phyloP scores from a whole-genome alignment of 495 filamentous ascomycete species.

The Arthonia radiata region DNA sequence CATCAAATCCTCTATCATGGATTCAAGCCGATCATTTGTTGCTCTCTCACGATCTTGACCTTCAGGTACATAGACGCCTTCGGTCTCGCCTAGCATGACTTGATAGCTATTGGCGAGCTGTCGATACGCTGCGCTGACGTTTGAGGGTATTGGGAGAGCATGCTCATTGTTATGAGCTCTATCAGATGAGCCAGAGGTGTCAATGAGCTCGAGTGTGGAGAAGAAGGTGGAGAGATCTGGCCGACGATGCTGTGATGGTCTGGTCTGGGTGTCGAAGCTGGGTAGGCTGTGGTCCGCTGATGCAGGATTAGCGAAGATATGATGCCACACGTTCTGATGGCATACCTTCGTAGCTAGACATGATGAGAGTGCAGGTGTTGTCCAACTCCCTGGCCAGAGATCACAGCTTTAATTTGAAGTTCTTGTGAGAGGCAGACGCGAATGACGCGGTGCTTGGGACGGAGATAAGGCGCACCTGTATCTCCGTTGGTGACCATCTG shows the following conservation, averaged over 20 bases:
- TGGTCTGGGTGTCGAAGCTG: slow-evolving; percentile 15
- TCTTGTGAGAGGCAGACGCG: too few species aligned
- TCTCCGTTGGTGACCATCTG: too few species aligned
- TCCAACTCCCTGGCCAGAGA: too few species aligned
- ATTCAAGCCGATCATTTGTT: too few species aligned
- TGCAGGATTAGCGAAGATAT: too few species aligned
- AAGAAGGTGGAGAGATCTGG: slow-evolving; percentile 80
- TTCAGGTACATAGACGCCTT: slow-evolving; percentile 7
- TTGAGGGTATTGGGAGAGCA: slow-evolving; percentile 44
- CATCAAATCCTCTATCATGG: slow-evolving; percentile 35
- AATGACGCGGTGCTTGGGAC: too few species aligned
- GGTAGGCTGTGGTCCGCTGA: slow-evolving; percentile 16
- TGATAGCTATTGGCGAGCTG: slow-evolving; percentile 33
- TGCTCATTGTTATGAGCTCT: slow-evolving; percentile 28
- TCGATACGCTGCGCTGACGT: slow-evolving; percentile 38
- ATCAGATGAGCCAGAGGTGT: slow-evolving; percentile 20
- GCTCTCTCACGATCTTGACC: slow-evolving; percentile 27
- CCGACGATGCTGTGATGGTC: slow-evolving; percentile 27
- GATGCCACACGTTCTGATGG: too few species aligned
- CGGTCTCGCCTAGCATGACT: slow-evolving; percentile 12
- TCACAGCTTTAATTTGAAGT: too few species aligned
- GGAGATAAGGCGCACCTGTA: too few species aligned
- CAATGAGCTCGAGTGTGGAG: slow-evolving; percentile 42
- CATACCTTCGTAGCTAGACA: too few species aligned
- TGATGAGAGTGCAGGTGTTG: too few species aligned